These are phyloP conservation scores for Neurospora sp. DNA, from an alignment of 495 filamentous ascomycete species.

Conservation along the genomic window DNA sequence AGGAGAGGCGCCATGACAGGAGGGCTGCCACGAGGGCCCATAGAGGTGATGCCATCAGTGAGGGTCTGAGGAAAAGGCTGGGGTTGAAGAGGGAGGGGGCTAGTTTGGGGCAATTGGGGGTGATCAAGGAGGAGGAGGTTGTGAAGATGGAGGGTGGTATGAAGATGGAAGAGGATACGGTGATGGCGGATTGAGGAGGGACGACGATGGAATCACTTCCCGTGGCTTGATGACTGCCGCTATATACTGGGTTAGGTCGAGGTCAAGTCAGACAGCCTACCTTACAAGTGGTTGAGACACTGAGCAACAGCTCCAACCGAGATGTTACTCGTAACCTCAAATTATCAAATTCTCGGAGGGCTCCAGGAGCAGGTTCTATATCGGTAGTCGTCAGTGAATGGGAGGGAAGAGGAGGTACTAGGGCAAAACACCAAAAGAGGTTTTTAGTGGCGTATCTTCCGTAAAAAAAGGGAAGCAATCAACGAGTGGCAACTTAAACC, in stretches of 20 bases:
- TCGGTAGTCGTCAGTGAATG: not conserved
- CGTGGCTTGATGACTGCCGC: too few relatives aligned
- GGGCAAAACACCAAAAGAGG: not conserved
- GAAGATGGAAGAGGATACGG: not conserved
- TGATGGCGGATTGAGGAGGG: not conserved
- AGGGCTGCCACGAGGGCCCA: not conserved
- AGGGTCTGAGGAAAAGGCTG: not conserved
- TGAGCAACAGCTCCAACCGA: not conserved
- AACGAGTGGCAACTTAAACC: rapidly evolving
- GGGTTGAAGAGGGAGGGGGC: not conserved
- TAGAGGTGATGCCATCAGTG: not conserved
- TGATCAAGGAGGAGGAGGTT: not conserved
- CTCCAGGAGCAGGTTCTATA: not conserved
- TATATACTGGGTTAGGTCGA: too few relatives aligned
- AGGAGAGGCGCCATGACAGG: not conserved
- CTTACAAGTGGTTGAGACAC: too few relatives aligned
- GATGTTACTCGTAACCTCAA: too few relatives aligned
- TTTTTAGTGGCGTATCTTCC: not conserved
- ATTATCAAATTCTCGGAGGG: not conserved
- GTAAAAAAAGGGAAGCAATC: not conserved
- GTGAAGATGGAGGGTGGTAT: not conserved
- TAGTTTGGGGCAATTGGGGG: not conserved
- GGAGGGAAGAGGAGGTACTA: not conserved
- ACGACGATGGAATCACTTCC: too few relatives aligned
- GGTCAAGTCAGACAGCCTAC: too few relatives aligned